A percentile compares a stretch with the other conserved stretches of the same genome.
Evolutionary conservation across 148 eudicot genomes (phyloP).

Genomic region (Amaranthus cruentus): DNA sequence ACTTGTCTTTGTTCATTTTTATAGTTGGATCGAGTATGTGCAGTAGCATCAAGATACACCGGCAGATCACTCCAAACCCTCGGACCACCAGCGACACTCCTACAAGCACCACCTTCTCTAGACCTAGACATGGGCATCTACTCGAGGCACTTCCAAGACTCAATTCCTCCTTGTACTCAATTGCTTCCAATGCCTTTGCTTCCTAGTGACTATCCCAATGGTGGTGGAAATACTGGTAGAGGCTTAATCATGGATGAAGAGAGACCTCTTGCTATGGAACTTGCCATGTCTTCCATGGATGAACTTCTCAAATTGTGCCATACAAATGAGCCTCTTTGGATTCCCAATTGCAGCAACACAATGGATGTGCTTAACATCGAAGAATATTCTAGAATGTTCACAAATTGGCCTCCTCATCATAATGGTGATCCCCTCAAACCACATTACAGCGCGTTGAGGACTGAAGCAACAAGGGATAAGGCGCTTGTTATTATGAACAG

Average conservation of each 20-base stretch:
- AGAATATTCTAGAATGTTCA: slow-evolving; percentile 67
- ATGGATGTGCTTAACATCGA: slow-evolving; percentile 66
- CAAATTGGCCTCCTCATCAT: slow-evolving; percentile 35
- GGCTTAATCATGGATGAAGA: slow-evolving; percentile 65
- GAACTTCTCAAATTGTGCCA: slow-evolving; percentile 67
- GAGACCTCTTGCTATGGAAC: slow-evolving; percentile 63
- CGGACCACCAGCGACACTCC: slow-evolving; percentile 38
- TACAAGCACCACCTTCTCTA: slow-evolving; percentile 55
- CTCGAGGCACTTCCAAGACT: slow-evolving; percentile 65
- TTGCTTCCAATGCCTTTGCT: slow-evolving; percentile 19
- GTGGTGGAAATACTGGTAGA: slow-evolving; percentile 7
- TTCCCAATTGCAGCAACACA: slow-evolving; percentile 18
- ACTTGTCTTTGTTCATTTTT: background rate
- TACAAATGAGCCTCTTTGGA: slow-evolving; percentile 68
- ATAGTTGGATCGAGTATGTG: slow-evolving; percentile 76
- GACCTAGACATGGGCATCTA: slow-evolving; percentile 77
- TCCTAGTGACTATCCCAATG: slow-evolving; percentile 36
- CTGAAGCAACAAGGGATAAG: slow-evolving; percentile 63
- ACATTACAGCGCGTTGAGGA: slow-evolving; percentile 37
- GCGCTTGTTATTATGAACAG: slow-evolving; percentile 92
- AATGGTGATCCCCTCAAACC: slow-evolving; percentile 28
- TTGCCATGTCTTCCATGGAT: slow-evolving; percentile 66
- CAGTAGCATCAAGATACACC: slow-evolving; percentile 47
- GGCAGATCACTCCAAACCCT: slow-evolving; percentile 51
- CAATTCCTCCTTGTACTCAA: slow-evolving; percentile 31